Base-by-base conservation (phyloP, 2,329 filamentous ascomycete genomes). In the Aspergillus pseudonomiae region DNA sequence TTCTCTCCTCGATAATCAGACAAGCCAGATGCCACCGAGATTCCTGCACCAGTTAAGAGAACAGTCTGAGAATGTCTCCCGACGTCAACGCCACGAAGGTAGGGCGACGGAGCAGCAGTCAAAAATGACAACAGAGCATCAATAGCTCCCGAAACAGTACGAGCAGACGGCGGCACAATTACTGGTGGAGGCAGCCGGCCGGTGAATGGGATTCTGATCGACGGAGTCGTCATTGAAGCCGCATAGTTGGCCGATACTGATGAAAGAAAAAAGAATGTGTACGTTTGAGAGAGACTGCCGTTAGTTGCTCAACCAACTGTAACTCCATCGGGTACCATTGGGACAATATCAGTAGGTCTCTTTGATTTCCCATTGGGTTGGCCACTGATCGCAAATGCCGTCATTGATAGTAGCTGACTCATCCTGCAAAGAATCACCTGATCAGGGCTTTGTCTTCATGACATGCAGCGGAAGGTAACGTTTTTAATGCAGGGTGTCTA, bases 201-300 rank as follows among this genome's bases (percentile, higher is more conserved):
- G 74, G 93, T 97, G 77, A 94, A 98, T 63, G 94, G 94, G 72
- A 98, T 96, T 70, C 93, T 89, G 81, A 97, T 89, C 63, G 93
- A 86, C 71, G 90, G 86, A 78, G 87, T 90, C 78, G 85, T 85
- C 88, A 91, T 90, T 75, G 71, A 77, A 67, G 67, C 71, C 70
- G 66, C 76, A 79, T 79, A 71, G 64, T 74, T 63, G 60, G 45
- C 43, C 19, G 28, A n/a, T 28, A 14, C 26, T 39, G 11, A 39
- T 41, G 24, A 19, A 11, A 30, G 16, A 12, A 14, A 34, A 39
- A 19, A 16, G 21, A 32, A 41, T 19, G 26, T 14, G 26, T 19
- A 10, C 9, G 14, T 50, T 30, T 28, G 16, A 30, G 24, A 16
- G 16, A 10, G 14, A 19, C 26, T 50, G 46, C 16, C 24, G 45